These are phyloP conservation scores for Lichtheimia ramosa DNA, from an alignment of 371 early-diverging fungal species.

Conservation along the genomic window DNA sequence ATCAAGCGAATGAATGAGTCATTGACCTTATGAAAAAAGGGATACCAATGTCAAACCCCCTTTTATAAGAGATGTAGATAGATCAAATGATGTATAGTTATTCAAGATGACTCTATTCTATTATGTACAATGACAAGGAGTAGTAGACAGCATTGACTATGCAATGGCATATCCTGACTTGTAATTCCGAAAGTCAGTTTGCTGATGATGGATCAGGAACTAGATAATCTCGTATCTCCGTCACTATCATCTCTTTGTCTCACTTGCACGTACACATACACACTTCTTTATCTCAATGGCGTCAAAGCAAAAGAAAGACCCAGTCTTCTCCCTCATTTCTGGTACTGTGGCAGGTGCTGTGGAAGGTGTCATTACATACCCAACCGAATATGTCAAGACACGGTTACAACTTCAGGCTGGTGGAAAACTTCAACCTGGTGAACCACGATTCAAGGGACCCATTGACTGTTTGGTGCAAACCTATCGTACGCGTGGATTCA, in stretches of 20 bases:
- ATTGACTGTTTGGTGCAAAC: slow-evolving; percentile 74
- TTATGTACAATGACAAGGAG: too few species aligned
- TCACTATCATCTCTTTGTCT: neutral
- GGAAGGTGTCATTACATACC: slow-evolving; percentile 88
- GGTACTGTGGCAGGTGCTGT: slow-evolving; percentile 88
- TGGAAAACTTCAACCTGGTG: slow-evolving; percentile 42
- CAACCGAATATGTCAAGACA: slow-evolving; percentile 93
- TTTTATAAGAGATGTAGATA: too few species aligned
- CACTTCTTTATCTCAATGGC: neutral
- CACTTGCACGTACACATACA: neutral
- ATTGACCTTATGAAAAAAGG: too few species aligned
- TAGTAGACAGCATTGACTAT: too few species aligned
- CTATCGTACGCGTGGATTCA: slow-evolving; percentile 34
- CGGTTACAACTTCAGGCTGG: slow-evolving; percentile 85
- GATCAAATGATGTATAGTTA: too few species aligned
- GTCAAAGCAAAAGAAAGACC: slow-evolving; percentile 26
- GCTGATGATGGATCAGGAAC: too few species aligned
- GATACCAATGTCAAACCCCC: too few species aligned
- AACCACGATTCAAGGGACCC: slow-evolving; percentile 73
- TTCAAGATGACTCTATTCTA: too few species aligned
- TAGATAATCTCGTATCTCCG: neutral
- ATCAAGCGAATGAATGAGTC: too few species aligned
- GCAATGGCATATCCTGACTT: too few species aligned
- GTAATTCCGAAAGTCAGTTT: too few species aligned
- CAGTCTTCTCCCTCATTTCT: slow-evolving; percentile 64